Evolutionary conservation across 345 rosid species (phyloP), one percentile per base, ranked within the genome.

Genomic region (Corchorus capsularis): DNA sequence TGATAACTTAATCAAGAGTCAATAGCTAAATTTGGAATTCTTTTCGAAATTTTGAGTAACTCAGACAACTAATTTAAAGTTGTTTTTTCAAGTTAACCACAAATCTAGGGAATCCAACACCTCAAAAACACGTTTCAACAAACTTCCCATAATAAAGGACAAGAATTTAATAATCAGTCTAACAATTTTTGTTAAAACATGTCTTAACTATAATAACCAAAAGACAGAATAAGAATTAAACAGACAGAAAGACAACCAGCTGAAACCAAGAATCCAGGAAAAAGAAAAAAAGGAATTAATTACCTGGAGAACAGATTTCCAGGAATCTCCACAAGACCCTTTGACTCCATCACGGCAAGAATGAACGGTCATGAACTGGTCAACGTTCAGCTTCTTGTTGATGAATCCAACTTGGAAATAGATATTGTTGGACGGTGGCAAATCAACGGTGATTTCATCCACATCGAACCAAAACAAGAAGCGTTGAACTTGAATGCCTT

Each of bases 321-420:
- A 83, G 3, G 79, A 74, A 34, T 80, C 81, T 10, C 69, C 73
- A 68, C 85, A 84, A 53, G 83, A 71, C 8, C 85, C 80, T 20
- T 67, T 75, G 61, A 80, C 79, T n/a, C 71, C 77, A 69, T 80
- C 86, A 27, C 84, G 83, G 78, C 99, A 95, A 14, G 97, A 89
- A 83, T 81, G 99, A 1, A 95, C 85, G 35, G 91, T 87, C 87
- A 86, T 80, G 82, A 95, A 95, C 92, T 95, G 99, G 60, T 81
- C 91, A 50, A 86, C 45, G 55, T 87, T 92, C n/a, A 95, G 99
- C 84, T 89, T 90, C 90, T 92, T 93, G 73, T 92, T 93, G 79
- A 95, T 86, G 63, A 93, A 63, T 14, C 99, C 99, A 19, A 95
- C 97, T 72, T 83, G 93, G 81, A 95, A 95, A 79, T 95, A 95